These are phyloP conservation scores for Cyberlindnera suaveolens DNA, from an alignment of 805 yeast species.

Conservation along the genomic window DNA sequence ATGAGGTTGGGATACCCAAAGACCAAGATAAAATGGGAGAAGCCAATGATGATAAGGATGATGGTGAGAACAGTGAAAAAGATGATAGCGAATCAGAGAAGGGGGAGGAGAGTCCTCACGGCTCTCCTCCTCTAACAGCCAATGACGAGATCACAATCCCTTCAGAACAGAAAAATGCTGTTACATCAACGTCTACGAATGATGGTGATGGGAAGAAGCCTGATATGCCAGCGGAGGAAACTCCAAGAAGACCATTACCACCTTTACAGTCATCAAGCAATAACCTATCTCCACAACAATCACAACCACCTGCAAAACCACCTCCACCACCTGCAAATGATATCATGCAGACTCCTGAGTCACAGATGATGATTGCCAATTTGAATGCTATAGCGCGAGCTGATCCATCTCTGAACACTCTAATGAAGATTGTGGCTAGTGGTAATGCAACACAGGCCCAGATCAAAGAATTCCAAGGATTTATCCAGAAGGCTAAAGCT, in stretches of 20 bases:
- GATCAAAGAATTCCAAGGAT: conserved; percentile 71
- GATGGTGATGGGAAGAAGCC: not conserved
- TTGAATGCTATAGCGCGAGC: conserved; percentile 75
- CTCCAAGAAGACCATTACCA: conserved; percentile 9
- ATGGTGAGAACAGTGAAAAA: not conserved
- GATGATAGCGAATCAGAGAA: not conserved
- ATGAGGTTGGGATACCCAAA: not conserved
- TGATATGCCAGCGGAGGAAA: not conserved
- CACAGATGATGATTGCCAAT: conserved; percentile 78
- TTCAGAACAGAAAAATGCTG: not conserved
- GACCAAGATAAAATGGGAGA: not conserved
- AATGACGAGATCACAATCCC: not conserved
- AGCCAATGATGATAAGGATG: not conserved
- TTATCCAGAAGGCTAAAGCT: conserved; percentile 69
- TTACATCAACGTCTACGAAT: too few relatives aligned
- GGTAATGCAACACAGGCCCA: conserved; percentile 71
- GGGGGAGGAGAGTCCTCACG: not conserved
- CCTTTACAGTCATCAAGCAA: conserved; percentile 1
- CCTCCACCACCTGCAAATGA: conserved; percentile 26
- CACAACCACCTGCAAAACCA: conserved; percentile 7
- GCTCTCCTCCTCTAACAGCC: not conserved
- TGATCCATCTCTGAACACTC: conserved; percentile 56
- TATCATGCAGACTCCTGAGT: conserved; percentile 51
- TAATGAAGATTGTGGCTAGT: conserved; percentile 84
- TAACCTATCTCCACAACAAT: conserved; percentile 8